These are phyloP conservation scores for Chaetomium strumarium DNA, from an alignment of 2,329 filamentous ascomycete genomes.

Conservation along the genomic window DNA sequence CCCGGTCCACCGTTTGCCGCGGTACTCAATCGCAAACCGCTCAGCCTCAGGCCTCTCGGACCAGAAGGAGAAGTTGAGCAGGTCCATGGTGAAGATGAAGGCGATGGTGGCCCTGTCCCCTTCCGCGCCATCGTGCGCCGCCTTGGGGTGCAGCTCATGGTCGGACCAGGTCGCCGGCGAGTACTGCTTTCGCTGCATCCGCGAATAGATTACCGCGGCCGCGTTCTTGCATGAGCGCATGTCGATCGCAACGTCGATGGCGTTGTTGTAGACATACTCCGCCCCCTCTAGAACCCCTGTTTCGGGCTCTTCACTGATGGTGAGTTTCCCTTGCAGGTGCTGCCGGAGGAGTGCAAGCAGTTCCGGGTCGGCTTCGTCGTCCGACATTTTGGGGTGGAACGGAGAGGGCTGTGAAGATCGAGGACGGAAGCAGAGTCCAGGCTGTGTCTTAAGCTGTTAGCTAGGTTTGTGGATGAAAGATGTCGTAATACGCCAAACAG, in stretches of 20 bases:
- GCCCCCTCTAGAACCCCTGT: slow-evolving; percentile 78
- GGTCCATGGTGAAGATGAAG: slow-evolving; percentile 96
- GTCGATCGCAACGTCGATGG: slow-evolving; percentile 86
- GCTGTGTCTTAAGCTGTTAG: background rate
- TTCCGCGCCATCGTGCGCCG: slow-evolving; percentile 44
- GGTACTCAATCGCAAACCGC: slow-evolving; percentile 78
- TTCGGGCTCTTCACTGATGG: slow-evolving; percentile 56
- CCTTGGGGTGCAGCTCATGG: slow-evolving; percentile 75
- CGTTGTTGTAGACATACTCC: slow-evolving; percentile 84
- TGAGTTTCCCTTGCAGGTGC: slow-evolving; percentile 59
- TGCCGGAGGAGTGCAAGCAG: slow-evolving; percentile 80
- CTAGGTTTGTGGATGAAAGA: background rate
- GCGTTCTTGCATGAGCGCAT: slow-evolving; percentile 77
- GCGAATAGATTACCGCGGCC: slow-evolving; percentile 67
- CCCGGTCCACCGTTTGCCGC: slow-evolving; percentile 77
- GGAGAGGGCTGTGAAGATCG: background rate
- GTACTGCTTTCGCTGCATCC: slow-evolving; percentile 81
- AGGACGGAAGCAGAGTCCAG: background rate
- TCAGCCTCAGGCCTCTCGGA: slow-evolving; percentile 64
- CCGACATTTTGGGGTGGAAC: slow-evolving; percentile 32
- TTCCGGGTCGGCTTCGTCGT: slow-evolving; percentile 86
- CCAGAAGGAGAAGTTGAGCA: slow-evolving; percentile 98
- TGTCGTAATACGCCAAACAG: background rate
- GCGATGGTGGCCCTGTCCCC: slow-evolving; percentile 72
- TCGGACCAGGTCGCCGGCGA: slow-evolving; percentile 80